Evolutionary conservation across 345 rosid genomes (phyloP).

Genomic region (Salix purpurea): DNA sequence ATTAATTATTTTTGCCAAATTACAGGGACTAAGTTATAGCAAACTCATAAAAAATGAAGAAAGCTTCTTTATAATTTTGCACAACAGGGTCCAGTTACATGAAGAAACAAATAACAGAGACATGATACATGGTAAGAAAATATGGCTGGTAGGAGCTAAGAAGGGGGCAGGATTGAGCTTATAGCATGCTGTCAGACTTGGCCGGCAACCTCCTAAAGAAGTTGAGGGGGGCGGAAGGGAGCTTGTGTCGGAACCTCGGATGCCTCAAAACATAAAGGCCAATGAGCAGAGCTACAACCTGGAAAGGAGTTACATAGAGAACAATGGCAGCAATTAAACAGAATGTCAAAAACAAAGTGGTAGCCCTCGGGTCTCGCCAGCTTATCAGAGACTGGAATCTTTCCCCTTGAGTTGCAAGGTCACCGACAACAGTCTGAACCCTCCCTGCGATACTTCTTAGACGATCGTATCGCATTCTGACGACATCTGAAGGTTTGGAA

Average conservation of each 20-base stretch:
- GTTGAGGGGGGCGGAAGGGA: constrained; percentile 30
- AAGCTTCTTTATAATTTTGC: too few relatives aligned
- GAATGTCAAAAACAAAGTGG: constrained; percentile 25
- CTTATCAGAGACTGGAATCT: constrained; percentile 29
- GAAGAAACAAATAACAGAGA: too few relatives aligned
- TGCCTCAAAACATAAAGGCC: constrained; percentile 26
- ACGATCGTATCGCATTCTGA: constrained; percentile 26
- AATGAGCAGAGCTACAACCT: constrained; percentile 20
- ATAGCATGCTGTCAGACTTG: constrained; percentile 30
- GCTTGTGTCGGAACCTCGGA: constrained; percentile 30
- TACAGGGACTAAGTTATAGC: too few relatives aligned
- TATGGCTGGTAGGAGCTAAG: background rate
- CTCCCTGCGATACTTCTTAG: constrained; percentile 29
- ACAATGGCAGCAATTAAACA: constrained; percentile 26
- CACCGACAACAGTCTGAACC: constrained; percentile 30
- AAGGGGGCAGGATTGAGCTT: background rate
- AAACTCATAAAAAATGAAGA: too few relatives aligned
- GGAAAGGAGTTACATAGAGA: constrained; percentile 30
- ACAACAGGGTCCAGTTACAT: too few relatives aligned
- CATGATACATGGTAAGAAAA: too few relatives aligned
- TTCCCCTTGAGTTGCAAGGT: constrained; percentile 32
- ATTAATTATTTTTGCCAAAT: too few relatives aligned
- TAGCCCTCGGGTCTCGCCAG: constrained; percentile 34
- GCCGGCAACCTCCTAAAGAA: constrained; percentile 34
- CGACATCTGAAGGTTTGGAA: constrained; percentile 19